phyloP scores from a whole-genome alignment of 2,329 filamentous ascomycete species.

The Epichloe hybrida region DNA sequence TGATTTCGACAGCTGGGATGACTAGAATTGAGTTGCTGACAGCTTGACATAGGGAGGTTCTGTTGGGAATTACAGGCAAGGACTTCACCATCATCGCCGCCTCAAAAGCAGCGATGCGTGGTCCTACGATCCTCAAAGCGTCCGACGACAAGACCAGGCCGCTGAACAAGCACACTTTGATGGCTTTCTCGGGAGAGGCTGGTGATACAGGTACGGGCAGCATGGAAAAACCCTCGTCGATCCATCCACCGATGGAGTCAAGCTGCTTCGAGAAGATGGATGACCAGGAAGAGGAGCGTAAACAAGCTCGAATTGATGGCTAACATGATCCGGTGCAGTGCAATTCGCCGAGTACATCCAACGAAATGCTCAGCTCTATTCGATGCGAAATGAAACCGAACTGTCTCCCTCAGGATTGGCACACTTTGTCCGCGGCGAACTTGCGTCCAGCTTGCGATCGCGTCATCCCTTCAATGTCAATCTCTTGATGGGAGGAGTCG shows the following conservation, averaged over 20 bases:
- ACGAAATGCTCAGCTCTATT: slow-evolving; percentile 95
- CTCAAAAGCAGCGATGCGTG: slow-evolving; percentile 96
- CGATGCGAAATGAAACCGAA: slow-evolving; percentile 93
- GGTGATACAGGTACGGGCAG: slow-evolving; percentile 68
- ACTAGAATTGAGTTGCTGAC: not conserved
- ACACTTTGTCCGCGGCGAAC: slow-evolving; percentile 85
- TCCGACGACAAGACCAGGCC: slow-evolving; percentile 91
- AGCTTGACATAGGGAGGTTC: slow-evolving; percentile 64
- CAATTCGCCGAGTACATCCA: slow-evolving; percentile 99
- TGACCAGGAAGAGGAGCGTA: no score
- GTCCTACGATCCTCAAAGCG: slow-evolving; percentile 88
- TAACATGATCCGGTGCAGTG: slow-evolving; percentile 40
- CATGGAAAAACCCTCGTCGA: not conserved
- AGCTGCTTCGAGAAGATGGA: not conserved
- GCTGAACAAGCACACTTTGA: slow-evolving; percentile 85
- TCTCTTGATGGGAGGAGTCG: slow-evolving; percentile 83
- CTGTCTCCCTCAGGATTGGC: slow-evolving; percentile 80
- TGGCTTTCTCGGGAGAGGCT: slow-evolving; percentile 92
- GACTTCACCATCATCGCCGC: slow-evolving; percentile 97
- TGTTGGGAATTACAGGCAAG: slow-evolving; percentile 96
- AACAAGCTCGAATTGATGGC: slow-evolving; percentile 3
- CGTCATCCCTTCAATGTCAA: slow-evolving; percentile 95
- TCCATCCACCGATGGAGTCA: not conserved
- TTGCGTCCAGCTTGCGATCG: slow-evolving; percentile 80
- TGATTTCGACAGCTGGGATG: not conserved